Base-by-base conservation (phyloP, 768 basidiomycete genomes). In the Hygrocybe punicea region DNA sequence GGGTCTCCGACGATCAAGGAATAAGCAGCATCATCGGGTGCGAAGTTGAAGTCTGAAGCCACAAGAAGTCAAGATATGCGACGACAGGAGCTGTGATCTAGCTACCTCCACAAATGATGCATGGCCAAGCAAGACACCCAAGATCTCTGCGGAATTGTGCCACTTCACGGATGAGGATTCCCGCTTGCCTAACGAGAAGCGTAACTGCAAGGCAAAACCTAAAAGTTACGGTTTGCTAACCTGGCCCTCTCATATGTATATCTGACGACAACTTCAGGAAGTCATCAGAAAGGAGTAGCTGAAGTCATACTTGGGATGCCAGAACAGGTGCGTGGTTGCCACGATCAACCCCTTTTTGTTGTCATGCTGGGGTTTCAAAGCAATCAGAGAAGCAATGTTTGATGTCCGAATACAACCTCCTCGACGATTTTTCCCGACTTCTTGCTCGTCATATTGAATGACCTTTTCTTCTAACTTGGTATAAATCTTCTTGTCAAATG, bases 321-420 rank as follows among this genome's bases (percentile, higher is more conserved):
- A 98, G 70, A 97, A 98, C 21, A 96, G 75, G 74, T 98, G 95
- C 0, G 94, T 94, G 1, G 95, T 97, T 2, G 84, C 91, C 13
- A 95, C 73, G 39, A 96, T 73, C 34, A 92, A 69, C 4, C 93
- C 91, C 37, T 76, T 71, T 6, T 65, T 57, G 24, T 65, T 57
- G 24, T 72, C 63, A 14, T 75, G 71, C 6, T 73, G 67, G 45
- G 73, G 73, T 61, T 77, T 74, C 52, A 98, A 73, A 1, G 87
- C 87, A 17, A 91, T 80, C 25, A 98, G 69, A 49, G 83, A 80
- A 2, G 82, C 93, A 50, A 97, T 86, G 67, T 97, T 98, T 69
- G 76, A 89, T 2, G 92, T 94, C 33, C 69, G 73, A 66, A 87
- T 87, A 62, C 83, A 86, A 25, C 75, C 73, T 2, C 85, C 91